Conservation (phyloP, 2,329 filamentous ascomycete species). For the Venturia asperata region DNA sequence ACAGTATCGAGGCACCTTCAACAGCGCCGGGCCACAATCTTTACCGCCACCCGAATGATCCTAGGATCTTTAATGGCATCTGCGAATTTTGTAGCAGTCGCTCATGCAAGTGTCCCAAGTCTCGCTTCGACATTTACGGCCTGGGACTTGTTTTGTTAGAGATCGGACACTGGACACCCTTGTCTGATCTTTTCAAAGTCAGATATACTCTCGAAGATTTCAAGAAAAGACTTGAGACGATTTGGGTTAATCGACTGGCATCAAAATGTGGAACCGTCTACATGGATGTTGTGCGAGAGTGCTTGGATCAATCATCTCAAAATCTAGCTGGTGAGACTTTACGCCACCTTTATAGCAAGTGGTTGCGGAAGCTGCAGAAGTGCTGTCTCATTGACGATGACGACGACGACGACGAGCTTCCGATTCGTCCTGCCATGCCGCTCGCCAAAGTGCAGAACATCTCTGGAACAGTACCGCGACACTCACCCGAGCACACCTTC, state of each 20-base stretch:
- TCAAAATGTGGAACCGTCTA: conserved; percentile 67
- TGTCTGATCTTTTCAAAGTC: conserved; percentile 52
- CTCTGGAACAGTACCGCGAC: conserved; percentile 6
- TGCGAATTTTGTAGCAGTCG: conserved; percentile 17
- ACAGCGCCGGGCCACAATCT: conserved; percentile 47
- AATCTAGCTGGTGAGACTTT: conserved; percentile 12
- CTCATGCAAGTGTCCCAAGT: conserved; percentile 32
- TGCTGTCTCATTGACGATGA: conserved; percentile 21
- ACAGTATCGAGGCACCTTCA: conserved; percentile 40
- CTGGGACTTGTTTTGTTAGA: conserved; percentile 67
- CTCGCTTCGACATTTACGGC: conserved; percentile 58
- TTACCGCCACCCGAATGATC: conserved; percentile 59
- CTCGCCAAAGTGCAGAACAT: conserved; percentile 4
- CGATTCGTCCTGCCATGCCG: background rate
- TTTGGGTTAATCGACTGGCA: conserved; percentile 57
- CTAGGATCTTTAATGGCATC: conserved; percentile 22
- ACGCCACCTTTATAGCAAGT: conserved; percentile 6
- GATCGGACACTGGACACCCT: conserved; percentile 66
- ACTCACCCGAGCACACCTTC: conserved; percentile 15
- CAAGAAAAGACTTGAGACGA: conserved; percentile 55
- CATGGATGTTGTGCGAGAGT: conserved; percentile 65
- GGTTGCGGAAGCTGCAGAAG: conserved; percentile 22
- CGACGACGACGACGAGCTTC: conserved; percentile 15
- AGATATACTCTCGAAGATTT: conserved; percentile 55
- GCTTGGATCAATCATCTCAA: conserved; percentile 41